Evolutionary conservation across 495 filamentous ascomycete species (phyloP), one percentile per base, ranked within the genome.

Genomic region (Aspergillus affinis): DNA sequence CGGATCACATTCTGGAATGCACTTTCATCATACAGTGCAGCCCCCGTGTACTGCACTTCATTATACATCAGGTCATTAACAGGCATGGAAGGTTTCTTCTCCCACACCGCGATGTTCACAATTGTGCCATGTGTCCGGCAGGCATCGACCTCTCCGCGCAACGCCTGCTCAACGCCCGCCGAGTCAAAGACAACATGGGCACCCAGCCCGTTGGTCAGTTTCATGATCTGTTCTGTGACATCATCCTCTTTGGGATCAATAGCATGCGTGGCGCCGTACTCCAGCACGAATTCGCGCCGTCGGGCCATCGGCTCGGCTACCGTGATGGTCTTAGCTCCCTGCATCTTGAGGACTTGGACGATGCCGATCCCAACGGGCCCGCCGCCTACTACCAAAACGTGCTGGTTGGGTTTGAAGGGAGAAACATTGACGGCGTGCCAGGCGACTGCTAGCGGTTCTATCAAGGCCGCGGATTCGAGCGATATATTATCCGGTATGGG

Each of bases 91-190:
- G 78, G 76, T 2, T 65, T 52, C 62, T 81, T 81, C 65, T 85
- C 84, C 85, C 85, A 88, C 26, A 87, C 77, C 1, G 86, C 83
- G 51, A 88, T 79, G 59, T 88, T 88, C 12, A 87, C 78, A 27
- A 86, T 74, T 0, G 83, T 85, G 5, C 86, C 86, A 46, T 79
- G 69, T 4, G 75, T 75, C 13, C 81, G 72, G 36, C 81, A 68
- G 0, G 82, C 75, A 45, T 74, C 66, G 36, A 85, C 75, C 3
- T 80, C 82, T 46, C 72, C 69, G 36, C 82, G 72, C 4, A 88
- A 67, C 9, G 75, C 82, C 8, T 65, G 67, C 59, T 81, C 78
- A 32, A 86, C 82, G 8, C 84, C 85, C 3, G 86, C 83, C 17
- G 78, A 77, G 58, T 88, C 84, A 64, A 82, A 88, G 0, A 78